phyloP scores from a whole-genome alignment of 2,329 filamentous ascomycete species.

The Ciborinia camelliae region DNA sequence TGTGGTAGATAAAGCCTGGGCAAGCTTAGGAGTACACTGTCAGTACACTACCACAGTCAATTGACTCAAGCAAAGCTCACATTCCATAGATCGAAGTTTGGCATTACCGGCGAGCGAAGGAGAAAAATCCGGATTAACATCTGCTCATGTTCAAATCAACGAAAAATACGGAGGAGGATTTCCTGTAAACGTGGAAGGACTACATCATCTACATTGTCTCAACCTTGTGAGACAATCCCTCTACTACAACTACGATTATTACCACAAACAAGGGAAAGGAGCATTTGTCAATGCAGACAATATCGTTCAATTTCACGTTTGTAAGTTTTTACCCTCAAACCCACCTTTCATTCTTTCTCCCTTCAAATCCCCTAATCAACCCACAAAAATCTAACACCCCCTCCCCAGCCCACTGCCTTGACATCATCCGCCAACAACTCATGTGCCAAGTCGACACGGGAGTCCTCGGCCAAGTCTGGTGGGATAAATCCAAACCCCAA shows the following conservation, averaged over 20 bases:
- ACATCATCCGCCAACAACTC: conserved; percentile 52
- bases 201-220: conserved; percentile 51
- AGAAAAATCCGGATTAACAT: conserved; percentile 42
- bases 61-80: not conserved
- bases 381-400: not conserved
- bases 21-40: conserved; percentile 50
- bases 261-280: conserved; percentile 43
- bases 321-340: conserved; percentile 40
- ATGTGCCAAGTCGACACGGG: conserved; percentile 54
- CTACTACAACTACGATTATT: conserved; percentile 53
- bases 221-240: conserved; percentile 51
- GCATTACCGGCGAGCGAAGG: conserved; percentile 43
- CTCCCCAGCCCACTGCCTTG: conserved; percentile 51
- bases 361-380: no score
- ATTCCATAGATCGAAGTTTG: conserved; percentile 35
- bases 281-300: conserved; percentile 49
- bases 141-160: conserved; percentile 50
- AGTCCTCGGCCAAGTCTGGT: conserved; percentile 54
- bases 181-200: conserved; percentile 46
- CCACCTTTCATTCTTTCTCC: not conserved
- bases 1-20: conserved; percentile 53
- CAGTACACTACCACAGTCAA: not conserved
- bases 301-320: conserved; percentile 49
- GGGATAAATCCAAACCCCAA: conserved; percentile 41
- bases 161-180: conserved; percentile 51